Percentiles rank a stretch among this genome's conserved stretches.
Conservation (phyloP, 352 stramenopile genomes). For the Globisporangium irregulare region DNA sequence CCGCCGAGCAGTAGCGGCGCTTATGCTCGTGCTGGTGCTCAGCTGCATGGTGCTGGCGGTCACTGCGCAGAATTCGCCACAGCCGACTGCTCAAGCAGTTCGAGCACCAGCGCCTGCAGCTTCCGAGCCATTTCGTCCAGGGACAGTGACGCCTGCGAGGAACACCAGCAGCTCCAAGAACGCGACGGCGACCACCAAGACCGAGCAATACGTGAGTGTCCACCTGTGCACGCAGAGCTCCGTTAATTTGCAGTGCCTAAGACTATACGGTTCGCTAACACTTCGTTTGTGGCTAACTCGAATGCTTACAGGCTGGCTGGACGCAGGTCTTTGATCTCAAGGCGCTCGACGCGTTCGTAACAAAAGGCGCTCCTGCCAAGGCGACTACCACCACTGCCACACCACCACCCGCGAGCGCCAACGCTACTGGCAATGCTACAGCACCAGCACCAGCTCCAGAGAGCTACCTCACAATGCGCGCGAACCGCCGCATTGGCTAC, state of each 20-base stretch:
- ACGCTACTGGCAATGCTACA: neutral
- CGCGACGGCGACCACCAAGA: neutral
- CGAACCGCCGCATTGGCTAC: conserved; percentile 1
- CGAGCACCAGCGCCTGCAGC: neutral
- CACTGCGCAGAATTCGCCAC: neutral
- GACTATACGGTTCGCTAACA: neutral
- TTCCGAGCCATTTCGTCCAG: neutral
- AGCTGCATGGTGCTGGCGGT: neutral
- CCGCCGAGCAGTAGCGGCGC: too few relatives aligned
- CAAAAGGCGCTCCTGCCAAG: neutral
- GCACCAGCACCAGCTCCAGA: neutral
- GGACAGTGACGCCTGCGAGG: neutral
- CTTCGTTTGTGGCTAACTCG: too few relatives aligned
- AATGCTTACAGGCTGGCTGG: neutral
- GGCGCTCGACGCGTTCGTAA: conserved; percentile 2
- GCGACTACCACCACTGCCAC: neutral
- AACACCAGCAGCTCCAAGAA: neutral
- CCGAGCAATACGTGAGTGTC: conserved; percentile 1
- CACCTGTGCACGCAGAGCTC: too few relatives aligned
- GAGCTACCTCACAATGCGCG: conserved; percentile 4
- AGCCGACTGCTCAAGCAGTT: neutral
- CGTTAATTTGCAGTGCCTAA: neutral
- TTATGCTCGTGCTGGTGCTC: neutral
- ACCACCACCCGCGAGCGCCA: neutral
- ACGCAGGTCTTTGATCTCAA: conserved; percentile 1